Percentiles rank a stretch among this genome's conserved stretches.
Evolutionary conservation across 129 eudicot species (phyloP).

Genomic region (Apium graveolens): DNA sequence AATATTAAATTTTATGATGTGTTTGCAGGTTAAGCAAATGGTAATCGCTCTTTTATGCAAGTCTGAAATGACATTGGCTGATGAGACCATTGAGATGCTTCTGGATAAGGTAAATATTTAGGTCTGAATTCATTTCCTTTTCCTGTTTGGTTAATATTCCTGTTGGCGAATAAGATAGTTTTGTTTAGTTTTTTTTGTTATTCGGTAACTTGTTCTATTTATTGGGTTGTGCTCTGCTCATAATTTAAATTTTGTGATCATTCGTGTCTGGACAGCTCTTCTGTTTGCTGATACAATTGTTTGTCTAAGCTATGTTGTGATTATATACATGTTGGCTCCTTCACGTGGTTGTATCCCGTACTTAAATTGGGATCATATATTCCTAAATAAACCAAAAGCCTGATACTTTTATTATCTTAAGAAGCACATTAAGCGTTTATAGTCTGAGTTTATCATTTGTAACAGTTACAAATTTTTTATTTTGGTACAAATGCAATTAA

Average conservation of each 20-base stretch:
- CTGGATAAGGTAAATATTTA: conserved; percentile 40
- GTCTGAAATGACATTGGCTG: conserved; percentile 53
- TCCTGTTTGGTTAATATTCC: not conserved
- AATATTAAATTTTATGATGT: not conserved
- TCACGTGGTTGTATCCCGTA: not conserved
- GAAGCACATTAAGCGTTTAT: not conserved
- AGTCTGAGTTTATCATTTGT: not conserved
- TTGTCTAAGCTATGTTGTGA: not conserved
- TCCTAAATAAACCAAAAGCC: conserved; percentile 2
- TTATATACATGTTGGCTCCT: not conserved
- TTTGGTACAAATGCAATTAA: conserved; percentile 1
- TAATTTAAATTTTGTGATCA: not conserved
- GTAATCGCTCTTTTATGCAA: conserved; percentile 19
- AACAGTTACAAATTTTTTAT: not conserved
- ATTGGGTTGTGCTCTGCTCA: not conserved
- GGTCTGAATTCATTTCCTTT: not conserved
- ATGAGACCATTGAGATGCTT: conserved; percentile 40
- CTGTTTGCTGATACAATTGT: not conserved
- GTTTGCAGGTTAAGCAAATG: conserved; percentile 1
- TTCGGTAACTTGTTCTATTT: not conserved
- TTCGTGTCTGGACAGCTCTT: not conserved
- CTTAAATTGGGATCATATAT: not conserved
- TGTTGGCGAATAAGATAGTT: not conserved
- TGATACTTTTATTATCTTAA: not conserved
- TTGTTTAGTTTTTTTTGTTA: not conserved